Conservation (phyloP, 2,329 filamentous ascomycete genomes). For the Epichloe sylvatica region DNA sequence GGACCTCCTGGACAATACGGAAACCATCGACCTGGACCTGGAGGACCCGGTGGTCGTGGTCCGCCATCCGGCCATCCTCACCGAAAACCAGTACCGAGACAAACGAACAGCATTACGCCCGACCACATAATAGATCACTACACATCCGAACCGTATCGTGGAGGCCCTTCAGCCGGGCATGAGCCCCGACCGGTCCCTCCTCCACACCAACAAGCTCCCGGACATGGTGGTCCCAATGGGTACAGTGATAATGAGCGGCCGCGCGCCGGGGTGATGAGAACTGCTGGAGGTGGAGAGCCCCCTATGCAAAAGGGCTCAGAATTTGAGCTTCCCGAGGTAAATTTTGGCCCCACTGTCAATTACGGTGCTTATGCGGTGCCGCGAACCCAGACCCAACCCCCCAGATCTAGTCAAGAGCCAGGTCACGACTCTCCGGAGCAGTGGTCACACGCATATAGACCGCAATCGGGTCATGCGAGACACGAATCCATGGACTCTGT, state of each 20-base stretch:
- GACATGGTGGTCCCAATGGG: conserved; percentile 37
- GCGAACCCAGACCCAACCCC: conserved; percentile 19
- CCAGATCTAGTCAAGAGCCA: conserved; percentile 7
- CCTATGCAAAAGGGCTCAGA: conserved; percentile 14
- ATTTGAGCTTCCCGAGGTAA: conserved; percentile 55
- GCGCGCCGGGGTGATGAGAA: conserved; percentile 67
- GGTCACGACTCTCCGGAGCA: conserved; percentile 20
- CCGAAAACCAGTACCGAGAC: conserved; percentile 17
- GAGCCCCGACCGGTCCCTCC: conserved; percentile 7
- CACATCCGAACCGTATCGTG: conserved; percentile 15
- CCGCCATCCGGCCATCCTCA: conserved; percentile 12
- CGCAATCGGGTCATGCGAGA: conserved; percentile 24
- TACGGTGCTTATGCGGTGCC: conserved; percentile 29
- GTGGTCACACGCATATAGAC: conserved; percentile 11
- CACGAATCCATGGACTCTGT: conserved; percentile 39
- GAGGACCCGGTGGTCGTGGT: conserved; percentile 11
- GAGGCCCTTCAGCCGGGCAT: conserved; percentile 6
- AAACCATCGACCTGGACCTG: conserved; percentile 15
- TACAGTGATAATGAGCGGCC: conserved; percentile 47
- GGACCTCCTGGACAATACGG: conserved; percentile 9
- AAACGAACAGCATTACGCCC: conserved; percentile 18
- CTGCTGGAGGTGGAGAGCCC: conserved; percentile 45
- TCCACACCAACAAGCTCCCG: conserved; percentile 12
- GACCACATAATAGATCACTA: conserved; percentile 28
- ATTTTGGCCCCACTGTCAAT: conserved; percentile 76